Conservation (phyloP, 2,329 filamentous ascomycete genomes). For the Ophiostoma sp. region DNA sequence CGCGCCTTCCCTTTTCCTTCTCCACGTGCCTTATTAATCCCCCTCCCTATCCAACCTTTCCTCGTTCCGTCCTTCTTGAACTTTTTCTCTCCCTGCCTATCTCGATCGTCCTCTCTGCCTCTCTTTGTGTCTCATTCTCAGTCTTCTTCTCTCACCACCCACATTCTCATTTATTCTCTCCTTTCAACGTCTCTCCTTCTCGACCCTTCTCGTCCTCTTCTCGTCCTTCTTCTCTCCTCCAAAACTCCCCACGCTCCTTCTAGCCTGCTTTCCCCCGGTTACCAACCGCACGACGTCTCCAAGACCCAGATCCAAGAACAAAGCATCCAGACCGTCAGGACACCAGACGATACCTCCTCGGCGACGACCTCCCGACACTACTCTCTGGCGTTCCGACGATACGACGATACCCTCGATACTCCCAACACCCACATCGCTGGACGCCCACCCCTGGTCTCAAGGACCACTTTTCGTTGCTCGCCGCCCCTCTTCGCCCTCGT, state of each 20-base stretch:
- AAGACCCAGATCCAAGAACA: neutral
- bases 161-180: neutral
- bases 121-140: no score
- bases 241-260: neutral
- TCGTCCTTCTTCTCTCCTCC: neutral
- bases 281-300: neutral
- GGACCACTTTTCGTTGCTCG: slow-evolving; percentile 9
- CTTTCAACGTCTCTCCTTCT: neutral
- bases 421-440: neutral
- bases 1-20: slow-evolving; percentile 5
- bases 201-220: neutral
- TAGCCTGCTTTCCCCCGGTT: neutral
- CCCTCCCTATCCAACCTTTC: slow-evolving; percentile 15
- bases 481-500: neutral
- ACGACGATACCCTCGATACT: slow-evolving; percentile 9
- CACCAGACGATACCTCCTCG: neutral
- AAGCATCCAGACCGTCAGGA: neutral
- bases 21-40: slow-evolving; percentile 15
- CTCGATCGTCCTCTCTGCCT: neutral
- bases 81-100: slow-evolving; percentile 1
- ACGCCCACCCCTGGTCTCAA: neutral
- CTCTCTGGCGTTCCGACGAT: slow-evolving; percentile 3
- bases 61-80: slow-evolving; percentile 9
- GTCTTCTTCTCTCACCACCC: neutral
- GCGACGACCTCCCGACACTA: slow-evolving; percentile 7